Conservation (phyloP, 2,329 filamentous ascomycete species). For the Mycosphaerella arachidis region DNA sequence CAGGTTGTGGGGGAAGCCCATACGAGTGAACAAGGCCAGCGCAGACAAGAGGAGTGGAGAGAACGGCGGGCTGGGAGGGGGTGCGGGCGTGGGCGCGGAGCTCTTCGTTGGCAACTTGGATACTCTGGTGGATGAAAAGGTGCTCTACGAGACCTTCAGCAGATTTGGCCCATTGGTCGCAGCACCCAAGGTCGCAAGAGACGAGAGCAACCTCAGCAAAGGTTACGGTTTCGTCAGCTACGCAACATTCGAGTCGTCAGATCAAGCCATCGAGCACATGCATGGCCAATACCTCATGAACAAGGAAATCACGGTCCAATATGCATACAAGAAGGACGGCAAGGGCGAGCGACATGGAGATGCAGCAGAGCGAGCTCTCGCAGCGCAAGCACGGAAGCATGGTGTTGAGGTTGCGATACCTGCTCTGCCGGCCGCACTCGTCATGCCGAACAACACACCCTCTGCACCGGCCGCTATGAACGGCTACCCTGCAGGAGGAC, state of each 20-base stretch:
- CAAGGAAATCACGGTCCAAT: constrained; percentile 94
- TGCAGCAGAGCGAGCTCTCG: constrained; percentile 84
- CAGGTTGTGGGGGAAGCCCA: constrained; percentile 85
- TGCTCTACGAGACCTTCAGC: constrained; percentile 90
- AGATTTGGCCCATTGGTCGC: constrained; percentile 83
- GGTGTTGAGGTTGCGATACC: constrained; percentile 82
- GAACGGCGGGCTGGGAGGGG: constrained; percentile 92
- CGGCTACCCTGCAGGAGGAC: constrained; percentile 21
- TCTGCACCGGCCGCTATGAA: constrained; percentile 43
- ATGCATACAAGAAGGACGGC: constrained; percentile 98
- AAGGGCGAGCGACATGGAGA: constrained; percentile 96
- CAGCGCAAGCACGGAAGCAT: constrained; percentile 87
- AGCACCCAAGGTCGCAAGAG: constrained; percentile 85
- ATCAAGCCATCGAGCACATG: constrained; percentile 87
- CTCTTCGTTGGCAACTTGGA: constrained; percentile 96
- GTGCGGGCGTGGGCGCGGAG: constrained; percentile 85
- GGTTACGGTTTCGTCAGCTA: constrained; percentile 96
- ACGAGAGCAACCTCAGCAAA: constrained; percentile 83
- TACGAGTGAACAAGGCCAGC: constrained; percentile 90
- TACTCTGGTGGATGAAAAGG: constrained; percentile 89
- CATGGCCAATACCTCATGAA: constrained; percentile 95
- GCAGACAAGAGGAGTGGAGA: constrained; percentile 86
- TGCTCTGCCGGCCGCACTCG: constrained; percentile 68
- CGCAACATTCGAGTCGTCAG: constrained; percentile 86
- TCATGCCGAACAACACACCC: constrained; percentile 44